A percentile compares a stretch with the other conserved stretches of the same genome.
These are phyloP conservation scores for Globisporangium nunn DNA, from an alignment of 352 stramenopile species.

Conservation along the genomic window DNA sequence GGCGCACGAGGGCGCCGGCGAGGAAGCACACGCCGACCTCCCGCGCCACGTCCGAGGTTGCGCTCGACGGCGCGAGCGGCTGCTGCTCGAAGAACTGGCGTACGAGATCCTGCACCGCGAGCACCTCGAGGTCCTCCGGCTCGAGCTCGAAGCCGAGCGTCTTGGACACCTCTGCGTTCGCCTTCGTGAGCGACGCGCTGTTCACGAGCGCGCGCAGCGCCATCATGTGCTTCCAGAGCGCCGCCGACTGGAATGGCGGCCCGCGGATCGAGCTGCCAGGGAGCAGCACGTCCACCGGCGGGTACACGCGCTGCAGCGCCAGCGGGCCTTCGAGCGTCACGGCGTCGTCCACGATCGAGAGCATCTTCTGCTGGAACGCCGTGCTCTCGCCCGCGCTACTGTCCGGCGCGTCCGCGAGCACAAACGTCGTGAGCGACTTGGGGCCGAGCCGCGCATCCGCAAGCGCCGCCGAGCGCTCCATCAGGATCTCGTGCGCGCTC, in stretches of 20 bases:
- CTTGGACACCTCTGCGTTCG: slow-evolving; percentile 47
- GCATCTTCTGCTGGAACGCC: slow-evolving; percentile 57
- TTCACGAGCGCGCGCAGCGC: slow-evolving; percentile 61
- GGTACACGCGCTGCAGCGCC: slow-evolving; percentile 47
- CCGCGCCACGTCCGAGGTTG: slow-evolving; percentile 24
- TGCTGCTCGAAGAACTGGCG: slow-evolving; percentile 68
- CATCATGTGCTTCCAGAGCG: slow-evolving; percentile 62
- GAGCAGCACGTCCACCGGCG: slow-evolving; percentile 59
- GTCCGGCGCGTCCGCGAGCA: slow-evolving; percentile 59
- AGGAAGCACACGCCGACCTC: slow-evolving; percentile 56
- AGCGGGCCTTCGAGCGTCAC: slow-evolving; percentile 44
- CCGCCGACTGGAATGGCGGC: slow-evolving; percentile 67
- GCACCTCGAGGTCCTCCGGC: slow-evolving; percentile 54
- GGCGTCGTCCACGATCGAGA: slow-evolving; percentile 69
- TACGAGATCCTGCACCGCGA: slow-evolving; percentile 67
- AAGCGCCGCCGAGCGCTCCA: slow-evolving; percentile 77
- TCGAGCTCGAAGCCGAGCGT: slow-evolving; percentile 75
- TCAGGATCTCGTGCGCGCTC: slow-evolving; percentile 55
- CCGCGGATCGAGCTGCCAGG: slow-evolving; percentile 60
- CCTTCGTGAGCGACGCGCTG: slow-evolving; percentile 39
- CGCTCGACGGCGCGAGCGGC: slow-evolving; percentile 14
- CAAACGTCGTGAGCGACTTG: slow-evolving; percentile 59
- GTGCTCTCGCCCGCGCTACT: slow-evolving; percentile 31
- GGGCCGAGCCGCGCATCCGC: slow-evolving; percentile 11
- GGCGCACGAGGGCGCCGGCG: slow-evolving; percentile 32